Base-by-base conservation (phyloP, 768 basidiomycete species). In the Austroboletus eburneus region DNA sequence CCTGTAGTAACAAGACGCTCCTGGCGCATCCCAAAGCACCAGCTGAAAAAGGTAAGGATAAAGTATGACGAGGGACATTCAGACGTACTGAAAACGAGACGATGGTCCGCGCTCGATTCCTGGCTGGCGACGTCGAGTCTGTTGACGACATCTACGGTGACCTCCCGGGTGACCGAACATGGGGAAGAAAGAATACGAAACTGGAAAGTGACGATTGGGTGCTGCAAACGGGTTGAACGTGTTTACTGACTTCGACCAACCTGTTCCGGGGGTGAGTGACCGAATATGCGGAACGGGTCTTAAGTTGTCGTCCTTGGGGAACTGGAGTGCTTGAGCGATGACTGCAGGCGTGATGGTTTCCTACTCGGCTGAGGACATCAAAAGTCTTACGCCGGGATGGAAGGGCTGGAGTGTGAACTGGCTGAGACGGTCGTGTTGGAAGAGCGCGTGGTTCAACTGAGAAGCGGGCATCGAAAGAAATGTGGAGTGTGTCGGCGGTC, bases 11-110 rank as follows among this genome's bases (percentile, higher is more conserved):
- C 9, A 88, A 63, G 50, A 78, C 81, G 45, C n/a, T 88, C 69
- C 94, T 96, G 34, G 93, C 93, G 45, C 78, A 81, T 5, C 93
- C 92, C 9, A 76, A 50, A 6, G 76, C 68, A 13, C 92, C 92
- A 50, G 81, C 84, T 91, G 57, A n/a, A n/a, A 18, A 14, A 41
- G 16, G 45, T 54, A 38, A 49, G 34, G 32, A 33, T 25, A 36
- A 32, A 13, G 24, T 17, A 38, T 20, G 13, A 20, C 1, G 43
- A 43, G 16, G 18, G 39, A 10, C 9, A 24, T 17, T 36, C 38
- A 3, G 23, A 75, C 83, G 46, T 58, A 85, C 90, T 85, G 7
- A 91, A 60, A 9, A 91, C 78, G 34, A 81, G 59, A 32, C 87
- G 67, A 12, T 74, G 75, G 13, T 76, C 64, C 22, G 60, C 46